phyloP scores from a whole-genome alignment of 176 grass and related monocot species.

The Oryza longistaminata region DNA sequence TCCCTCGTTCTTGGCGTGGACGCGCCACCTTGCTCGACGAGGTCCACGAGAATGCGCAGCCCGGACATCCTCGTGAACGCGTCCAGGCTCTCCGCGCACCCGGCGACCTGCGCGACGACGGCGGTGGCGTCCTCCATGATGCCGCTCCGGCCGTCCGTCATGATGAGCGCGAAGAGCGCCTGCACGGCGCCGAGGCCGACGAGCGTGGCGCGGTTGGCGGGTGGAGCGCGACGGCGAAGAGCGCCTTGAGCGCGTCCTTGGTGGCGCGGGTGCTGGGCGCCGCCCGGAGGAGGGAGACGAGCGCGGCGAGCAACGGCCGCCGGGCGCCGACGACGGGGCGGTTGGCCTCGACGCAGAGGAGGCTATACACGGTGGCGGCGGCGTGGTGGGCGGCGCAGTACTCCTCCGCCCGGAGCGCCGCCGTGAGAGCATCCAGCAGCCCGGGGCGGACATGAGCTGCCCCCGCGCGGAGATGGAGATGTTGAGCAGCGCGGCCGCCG shows the following conservation, averaged over 20 bases:
- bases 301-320: constrained; percentile 51
- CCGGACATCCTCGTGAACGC: constrained; percentile 68
- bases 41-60: constrained; percentile 65
- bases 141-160: constrained; percentile 58
- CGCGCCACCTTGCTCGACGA: constrained; percentile 47
- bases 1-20: constrained; percentile 53
- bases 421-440: constrained; percentile 69
- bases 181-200: constrained; percentile 56
- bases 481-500: constrained; percentile 86
- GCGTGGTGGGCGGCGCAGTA: constrained; percentile 62
- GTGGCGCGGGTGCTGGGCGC: constrained; percentile 50
- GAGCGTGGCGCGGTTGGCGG: constrained; percentile 60
- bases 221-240: constrained; percentile 67
- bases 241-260: constrained; percentile 92
- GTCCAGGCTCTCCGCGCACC: constrained; percentile 76
- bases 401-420: constrained; percentile 49
- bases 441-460: constrained; percentile 59
- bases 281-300: constrained; percentile 59
- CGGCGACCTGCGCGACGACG: constrained; percentile 83
- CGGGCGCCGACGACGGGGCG: constrained; percentile 62
- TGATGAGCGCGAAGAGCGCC: constrained; percentile 71
- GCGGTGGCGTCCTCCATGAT: constrained; percentile 87
- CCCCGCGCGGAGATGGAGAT: constrained; percentile 76
- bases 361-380: constrained; percentile 72
- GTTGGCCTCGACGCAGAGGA: constrained; percentile 66